Base-by-base conservation (phyloP, 441 rosid species). In the Syzygium syzygioides region DNA sequence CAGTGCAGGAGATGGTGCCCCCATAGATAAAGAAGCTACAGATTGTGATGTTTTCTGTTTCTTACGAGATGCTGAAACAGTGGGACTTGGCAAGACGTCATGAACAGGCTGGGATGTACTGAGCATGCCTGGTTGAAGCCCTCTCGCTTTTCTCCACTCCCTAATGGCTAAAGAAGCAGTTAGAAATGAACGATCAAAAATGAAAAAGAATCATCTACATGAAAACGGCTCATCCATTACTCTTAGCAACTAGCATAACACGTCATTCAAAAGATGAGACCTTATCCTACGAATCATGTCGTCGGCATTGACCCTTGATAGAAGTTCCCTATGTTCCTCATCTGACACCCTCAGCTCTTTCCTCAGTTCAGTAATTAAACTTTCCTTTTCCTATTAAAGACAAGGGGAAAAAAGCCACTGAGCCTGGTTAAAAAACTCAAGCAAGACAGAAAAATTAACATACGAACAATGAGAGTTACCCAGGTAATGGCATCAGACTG, bases 401-500 rank as follows among this genome's bases (percentile, higher is more conserved):
- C 83, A 87, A 79, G 28, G 66, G 88, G 79, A 55, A 88, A 76
- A 76, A 76, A 41, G 83, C 8, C 52, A 23, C 83, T 37, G 50
- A 91, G 79, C n/a, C 80, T 62, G 41, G 59, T 41, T 57, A 48
- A 60, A 55, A 60, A 56, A 79, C 17, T 53, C 23, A 76, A 80
- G 59, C 37, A 79, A 62, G 45, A 62, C 48, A 87, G 37, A 86
- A 28, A 53, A 86, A 55, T 37, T 30, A 80, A 32, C 87, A 85
- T 25, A 59, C 48, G 57, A 12, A 37, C 59, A 88, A 10, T 6
- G 4, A 76, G 83, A 76, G 52, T 91, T 96, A 98, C 99, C 99
- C 99, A 98, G 88, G 99, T 93, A 87, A 98, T 94, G 90, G 98
- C 99, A 93, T 98, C 99, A 48, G 99, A 98, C 90, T 96, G 99